These are phyloP conservation scores for Phytophthora podocarpi DNA, from an alignment of 352 stramenopile genomes.

Conservation along the genomic window DNA sequence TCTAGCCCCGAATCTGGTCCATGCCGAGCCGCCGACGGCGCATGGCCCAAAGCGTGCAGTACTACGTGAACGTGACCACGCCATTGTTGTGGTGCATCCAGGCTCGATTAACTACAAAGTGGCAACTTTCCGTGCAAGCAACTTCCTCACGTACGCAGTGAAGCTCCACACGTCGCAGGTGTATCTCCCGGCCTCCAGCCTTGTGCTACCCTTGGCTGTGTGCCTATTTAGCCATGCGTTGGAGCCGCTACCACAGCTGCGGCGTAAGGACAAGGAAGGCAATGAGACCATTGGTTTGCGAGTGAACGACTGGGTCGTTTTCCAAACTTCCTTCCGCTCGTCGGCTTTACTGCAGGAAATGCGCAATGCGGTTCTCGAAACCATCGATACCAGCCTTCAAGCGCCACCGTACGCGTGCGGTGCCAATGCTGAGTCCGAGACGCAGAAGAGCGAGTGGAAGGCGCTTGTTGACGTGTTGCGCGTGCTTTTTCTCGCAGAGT, in stretches of 20 bases:
- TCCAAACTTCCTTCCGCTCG: constrained; percentile 65
- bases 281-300: constrained; percentile 55
- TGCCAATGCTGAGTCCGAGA: constrained; percentile 8
- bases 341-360: constrained; percentile 59
- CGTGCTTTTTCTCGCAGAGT: constrained; percentile 51
- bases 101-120: constrained; percentile 80
- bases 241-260: constrained; percentile 58
- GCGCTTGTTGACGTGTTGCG: constrained; percentile 37
- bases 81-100: constrained; percentile 67
- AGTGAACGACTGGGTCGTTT: constrained; percentile 73
- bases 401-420: constrained; percentile 32
- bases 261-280: constrained; percentile 33
- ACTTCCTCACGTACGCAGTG: constrained; percentile 77
- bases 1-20: constrained; percentile 93
- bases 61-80: constrained; percentile 52
- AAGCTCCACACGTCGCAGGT: constrained; percentile 88
- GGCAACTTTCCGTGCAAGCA: constrained; percentile 43
- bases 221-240: constrained; percentile 76
- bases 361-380: constrained; percentile 30
- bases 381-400: constrained; percentile 47
- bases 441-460: constrained; percentile 17
- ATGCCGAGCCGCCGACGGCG: constrained; percentile 46
- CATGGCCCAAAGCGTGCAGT: constrained; percentile 38
- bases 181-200: constrained; percentile 70
- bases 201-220: constrained; percentile 65